Evolutionary conservation across 163 green algal genomes (phyloP).

Genomic region (Scenedesmus sp.): DNA sequence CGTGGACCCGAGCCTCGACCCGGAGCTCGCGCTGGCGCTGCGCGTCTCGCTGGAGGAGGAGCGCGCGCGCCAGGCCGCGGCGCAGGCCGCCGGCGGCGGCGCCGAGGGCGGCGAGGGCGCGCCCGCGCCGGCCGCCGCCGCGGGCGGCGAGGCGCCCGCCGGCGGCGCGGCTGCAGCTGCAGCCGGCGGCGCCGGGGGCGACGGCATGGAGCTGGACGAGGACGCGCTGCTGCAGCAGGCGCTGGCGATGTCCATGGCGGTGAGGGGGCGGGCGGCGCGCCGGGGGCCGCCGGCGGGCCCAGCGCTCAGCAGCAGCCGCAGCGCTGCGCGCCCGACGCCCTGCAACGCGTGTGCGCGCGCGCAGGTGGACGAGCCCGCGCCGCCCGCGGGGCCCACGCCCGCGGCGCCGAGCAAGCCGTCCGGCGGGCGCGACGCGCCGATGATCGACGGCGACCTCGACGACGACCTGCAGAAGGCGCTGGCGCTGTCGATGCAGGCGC

Average conservation of each 20-base stretch:
- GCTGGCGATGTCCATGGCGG: constrained; percentile 80
- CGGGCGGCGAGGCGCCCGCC: constrained; percentile 7
- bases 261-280: too few relatives aligned
- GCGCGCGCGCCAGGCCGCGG: constrained; percentile 72
- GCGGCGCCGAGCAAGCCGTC: constrained; percentile 42
- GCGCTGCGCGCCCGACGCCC: not conserved
- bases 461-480: constrained; percentile 78
- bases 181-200: constrained; percentile 8
- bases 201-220: constrained; percentile 76
- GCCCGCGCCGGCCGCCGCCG: constrained; percentile 40
- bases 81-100: constrained; percentile 45
- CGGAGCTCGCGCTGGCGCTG: constrained; percentile 94
- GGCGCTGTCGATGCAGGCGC: constrained; percentile 74
- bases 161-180: constrained; percentile 44
- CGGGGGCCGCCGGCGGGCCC: too few relatives aligned
- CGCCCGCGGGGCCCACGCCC: constrained; percentile 45
- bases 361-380: constrained; percentile 44
- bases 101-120: constrained; percentile 31
- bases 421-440: constrained; percentile 42
- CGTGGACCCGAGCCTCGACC: constrained; percentile 97
- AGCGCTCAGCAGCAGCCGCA: not conserved
- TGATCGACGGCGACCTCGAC: constrained; percentile 63
- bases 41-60: constrained; percentile 93
- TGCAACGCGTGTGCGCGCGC: not conserved
- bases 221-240: constrained; percentile 85